phyloP scores from a whole-genome alignment of 768 basidiomycete species.

The Mycena belliarum region DNA sequence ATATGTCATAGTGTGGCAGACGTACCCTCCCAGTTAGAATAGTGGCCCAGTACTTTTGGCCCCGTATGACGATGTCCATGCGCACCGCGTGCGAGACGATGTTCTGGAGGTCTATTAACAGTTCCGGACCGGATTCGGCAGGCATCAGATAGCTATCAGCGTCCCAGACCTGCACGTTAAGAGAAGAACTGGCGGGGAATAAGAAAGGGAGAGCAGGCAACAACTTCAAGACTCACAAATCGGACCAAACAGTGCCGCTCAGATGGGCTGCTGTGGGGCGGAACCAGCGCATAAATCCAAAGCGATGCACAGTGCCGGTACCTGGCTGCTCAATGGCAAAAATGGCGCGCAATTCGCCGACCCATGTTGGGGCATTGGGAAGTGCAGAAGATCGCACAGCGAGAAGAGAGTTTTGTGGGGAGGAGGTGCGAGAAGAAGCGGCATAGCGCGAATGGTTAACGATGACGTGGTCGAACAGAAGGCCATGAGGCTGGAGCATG shows the following conservation, averaged over 20 bases:
- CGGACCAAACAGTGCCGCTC: neutral
- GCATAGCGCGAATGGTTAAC: neutral
- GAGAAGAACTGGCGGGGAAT: neutral
- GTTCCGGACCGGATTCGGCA: neutral
- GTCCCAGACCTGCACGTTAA: slow-evolving; percentile 1
- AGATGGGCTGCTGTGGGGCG: neutral
- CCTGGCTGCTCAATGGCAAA: neutral
- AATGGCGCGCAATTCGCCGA: neutral
- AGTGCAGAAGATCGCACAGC: neutral
- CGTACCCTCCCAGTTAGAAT: neutral
- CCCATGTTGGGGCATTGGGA: neutral
- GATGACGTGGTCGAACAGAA: slow-evolving; percentile 1
- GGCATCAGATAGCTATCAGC: neutral
- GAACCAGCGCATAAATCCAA: slow-evolving; percentile 7
- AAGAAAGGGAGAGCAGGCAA: neutral
- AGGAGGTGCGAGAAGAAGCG: neutral
- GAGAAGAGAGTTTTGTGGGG: neutral
- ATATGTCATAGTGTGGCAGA: neutral
- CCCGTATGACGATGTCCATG: neutral
- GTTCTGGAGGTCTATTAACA: neutral
- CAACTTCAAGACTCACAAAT: neutral
- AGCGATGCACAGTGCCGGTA: neutral
- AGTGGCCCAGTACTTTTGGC: neutral
- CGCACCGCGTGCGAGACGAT: slow-evolving; percentile 1
- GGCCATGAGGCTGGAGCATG: neutral